Evolutionary conservation across 1,284 basidiomycete genomes (phyloP).

Genomic region (Lentinus polychrous): DNA sequence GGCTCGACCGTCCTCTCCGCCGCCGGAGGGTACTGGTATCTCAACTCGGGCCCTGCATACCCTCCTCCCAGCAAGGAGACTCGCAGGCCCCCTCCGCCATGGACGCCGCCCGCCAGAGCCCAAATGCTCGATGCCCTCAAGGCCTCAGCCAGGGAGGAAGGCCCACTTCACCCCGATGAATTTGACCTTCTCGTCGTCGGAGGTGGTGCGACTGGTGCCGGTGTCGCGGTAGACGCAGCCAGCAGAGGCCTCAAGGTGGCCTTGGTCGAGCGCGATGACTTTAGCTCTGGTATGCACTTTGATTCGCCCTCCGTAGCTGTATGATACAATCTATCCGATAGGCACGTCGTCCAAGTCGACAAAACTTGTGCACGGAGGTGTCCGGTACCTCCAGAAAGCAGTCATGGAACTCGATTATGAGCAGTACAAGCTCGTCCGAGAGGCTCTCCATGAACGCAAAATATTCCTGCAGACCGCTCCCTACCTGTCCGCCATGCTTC

Average conservation of each 20-base stretch:
- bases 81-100: slow-evolving; percentile 62
- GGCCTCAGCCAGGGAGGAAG: slow-evolving; percentile 28
- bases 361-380: slow-evolving; percentile 96
- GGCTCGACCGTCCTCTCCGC: slow-evolving; percentile 44
- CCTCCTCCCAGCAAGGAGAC: slow-evolving; percentile 54
- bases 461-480: slow-evolving; percentile 96
- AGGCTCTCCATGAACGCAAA: slow-evolving; percentile 88
- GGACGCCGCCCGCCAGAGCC: slow-evolving; percentile 65
- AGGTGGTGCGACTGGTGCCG: slow-evolving; percentile 93
- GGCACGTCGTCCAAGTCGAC: slow-evolving; percentile 97
- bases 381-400: slow-evolving; percentile 95
- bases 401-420: slow-evolving; percentile 95
- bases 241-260: slow-evolving; percentile 90
- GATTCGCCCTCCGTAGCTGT: not conserved
- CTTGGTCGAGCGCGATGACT: slow-evolving; percentile 91
- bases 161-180: slow-evolving; percentile 33
- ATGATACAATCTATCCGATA: slow-evolving; percentile 20
- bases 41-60: slow-evolving; percentile 65
- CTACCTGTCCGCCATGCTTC: slow-evolving; percentile 87
- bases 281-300: slow-evolving; percentile 63
- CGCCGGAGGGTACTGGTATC: slow-evolving; percentile 60
- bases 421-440: slow-evolving; percentile 93
- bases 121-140: slow-evolving; percentile 58
- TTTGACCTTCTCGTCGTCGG: slow-evolving; percentile 86
- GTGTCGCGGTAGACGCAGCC: slow-evolving; percentile 91